Evolutionary conservation across 129 eudicot genomes (phyloP).

Genomic region (Chrysanthemum seticuspe): DNA sequence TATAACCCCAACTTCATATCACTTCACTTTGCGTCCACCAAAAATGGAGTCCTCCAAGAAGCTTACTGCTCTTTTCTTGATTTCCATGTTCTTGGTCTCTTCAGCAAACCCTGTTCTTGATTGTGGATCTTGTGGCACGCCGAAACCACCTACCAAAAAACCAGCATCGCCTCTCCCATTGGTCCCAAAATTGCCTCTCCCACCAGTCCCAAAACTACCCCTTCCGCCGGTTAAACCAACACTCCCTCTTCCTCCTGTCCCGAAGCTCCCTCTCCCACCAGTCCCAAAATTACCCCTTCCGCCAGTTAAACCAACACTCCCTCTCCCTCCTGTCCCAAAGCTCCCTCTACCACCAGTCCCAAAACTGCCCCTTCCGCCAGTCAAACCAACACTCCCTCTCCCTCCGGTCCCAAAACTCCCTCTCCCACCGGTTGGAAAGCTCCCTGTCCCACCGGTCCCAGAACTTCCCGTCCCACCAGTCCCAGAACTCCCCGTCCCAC

Average conservation of each 20-base stretch:
- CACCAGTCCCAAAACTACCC: too few relatives aligned
- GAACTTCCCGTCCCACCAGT: background rate
- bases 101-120: conserved; percentile 49
- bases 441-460: conserved; percentile 16
- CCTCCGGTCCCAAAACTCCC: conserved; percentile 24
- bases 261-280: too few relatives aligned
- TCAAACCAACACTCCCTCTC: conserved; percentile 18
- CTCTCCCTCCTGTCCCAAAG: background rate
- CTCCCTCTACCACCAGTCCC: background rate
- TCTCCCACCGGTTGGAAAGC: too few relatives aligned
- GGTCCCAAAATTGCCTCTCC: too few relatives aligned
- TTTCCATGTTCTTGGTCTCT: conserved; percentile 60
- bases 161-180: background rate
- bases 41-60: conserved; percentile 48
- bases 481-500: background rate
- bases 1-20: conserved; percentile 26
- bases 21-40: conserved; percentile 20
- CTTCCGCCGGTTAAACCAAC: too few relatives aligned
- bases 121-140: conserved; percentile 48
- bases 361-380: background rate
- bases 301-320: background rate
- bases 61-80: conserved; percentile 58
- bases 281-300: too few relatives aligned
- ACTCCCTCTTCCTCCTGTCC: too few relatives aligned
- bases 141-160: conserved; percentile 22